Percentiles rank a stretch among this genome's conserved stretches.
Evolutionary conservation across 306 rosid genomes (phyloP).

Genomic region (Luffa aegyptiaca): DNA sequence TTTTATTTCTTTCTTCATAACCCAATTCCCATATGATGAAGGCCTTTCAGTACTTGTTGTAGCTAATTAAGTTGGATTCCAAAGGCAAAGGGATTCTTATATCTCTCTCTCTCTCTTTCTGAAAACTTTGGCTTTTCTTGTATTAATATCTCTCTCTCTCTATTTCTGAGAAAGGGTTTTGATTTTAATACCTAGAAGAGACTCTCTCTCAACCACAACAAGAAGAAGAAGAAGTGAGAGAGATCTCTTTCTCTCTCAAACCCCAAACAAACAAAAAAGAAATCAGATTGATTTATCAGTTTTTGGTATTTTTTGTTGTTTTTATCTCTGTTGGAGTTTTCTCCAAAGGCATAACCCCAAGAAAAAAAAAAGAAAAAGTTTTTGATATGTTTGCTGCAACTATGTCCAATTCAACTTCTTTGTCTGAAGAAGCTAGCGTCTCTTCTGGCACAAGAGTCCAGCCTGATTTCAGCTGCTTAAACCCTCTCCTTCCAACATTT

Average conservation of each 20-base stretch:
- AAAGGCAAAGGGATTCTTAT: slow-evolving; percentile 11
- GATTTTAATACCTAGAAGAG: neutral
- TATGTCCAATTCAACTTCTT: slow-evolving; percentile 66
- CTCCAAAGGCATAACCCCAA: slow-evolving; percentile 20
- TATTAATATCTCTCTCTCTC: slow-evolving; percentile 11
- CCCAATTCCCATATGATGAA: neutral
- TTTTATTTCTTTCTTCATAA: slow-evolving; percentile 9
- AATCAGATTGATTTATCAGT: slow-evolving; percentile 18
- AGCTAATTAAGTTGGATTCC: slow-evolving; percentile 19
- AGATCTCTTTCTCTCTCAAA: neutral
- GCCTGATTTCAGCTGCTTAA: neutral
- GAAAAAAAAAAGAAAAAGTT: neutral
- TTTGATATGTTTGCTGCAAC: slow-evolving; percentile 39
- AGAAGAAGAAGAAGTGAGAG: neutral
- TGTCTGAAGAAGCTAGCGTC: slow-evolving; percentile 54
- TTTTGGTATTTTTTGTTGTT: slow-evolving; percentile 15
- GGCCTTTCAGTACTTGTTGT: neutral
- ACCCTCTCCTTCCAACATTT: slow-evolving; percentile 29
- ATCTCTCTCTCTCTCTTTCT: slow-evolving; percentile 1
- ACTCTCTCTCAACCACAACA: neutral
- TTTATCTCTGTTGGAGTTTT: slow-evolving; percentile 42
- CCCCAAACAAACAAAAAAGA: slow-evolving; percentile 22
- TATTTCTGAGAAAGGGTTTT: neutral
- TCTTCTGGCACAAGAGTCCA: slow-evolving; percentile 51
- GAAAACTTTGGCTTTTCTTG: neutral